phyloP scores from a whole-genome alignment of 83 land plant genomes.

The Picea abies region DNA sequence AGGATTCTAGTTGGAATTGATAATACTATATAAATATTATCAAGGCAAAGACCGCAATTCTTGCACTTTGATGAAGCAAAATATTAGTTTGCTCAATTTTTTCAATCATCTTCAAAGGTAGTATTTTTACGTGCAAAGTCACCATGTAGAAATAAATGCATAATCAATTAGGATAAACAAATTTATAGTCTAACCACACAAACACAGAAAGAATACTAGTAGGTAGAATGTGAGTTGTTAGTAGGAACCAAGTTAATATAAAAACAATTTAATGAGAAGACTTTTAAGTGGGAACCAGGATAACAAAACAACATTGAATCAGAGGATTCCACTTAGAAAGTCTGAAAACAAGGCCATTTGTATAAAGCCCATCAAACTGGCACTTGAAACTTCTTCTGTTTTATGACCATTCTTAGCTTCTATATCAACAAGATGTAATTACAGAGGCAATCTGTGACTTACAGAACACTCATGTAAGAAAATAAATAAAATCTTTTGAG shows the following conservation, averaged over 20 bases:
- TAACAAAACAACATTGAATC: too few relatives aligned
- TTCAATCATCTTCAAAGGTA: constrained; percentile 5
- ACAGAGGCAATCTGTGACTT: neutral
- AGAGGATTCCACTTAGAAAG: too few relatives aligned
- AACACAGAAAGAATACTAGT: neutral
- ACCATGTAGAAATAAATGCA: neutral
- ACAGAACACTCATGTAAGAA: too few relatives aligned
- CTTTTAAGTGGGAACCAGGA: neutral
- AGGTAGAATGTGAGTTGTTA: too few relatives aligned
- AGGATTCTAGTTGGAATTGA: neutral
- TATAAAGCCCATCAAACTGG: too few relatives aligned
- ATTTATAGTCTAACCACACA: neutral
- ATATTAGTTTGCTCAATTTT: neutral
- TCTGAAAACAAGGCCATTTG: too few relatives aligned
- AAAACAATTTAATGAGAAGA: neutral
- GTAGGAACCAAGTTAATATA: neutral
- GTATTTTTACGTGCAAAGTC: constrained; percentile 5
- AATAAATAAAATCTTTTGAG: too few relatives aligned
- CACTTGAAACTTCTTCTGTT: too few relatives aligned
- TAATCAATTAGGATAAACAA: neutral
- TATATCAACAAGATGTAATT: too few relatives aligned
- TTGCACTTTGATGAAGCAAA: neutral
- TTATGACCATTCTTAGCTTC: too few relatives aligned
- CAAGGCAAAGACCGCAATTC: neutral
- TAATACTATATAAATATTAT: neutral